A percentile compares a stretch with the other conserved stretches of the same genome.
Evolutionary conservation across 2,329 filamentous ascomycete genomes (phyloP).

Genomic region (Aspergillus sp.): DNA sequence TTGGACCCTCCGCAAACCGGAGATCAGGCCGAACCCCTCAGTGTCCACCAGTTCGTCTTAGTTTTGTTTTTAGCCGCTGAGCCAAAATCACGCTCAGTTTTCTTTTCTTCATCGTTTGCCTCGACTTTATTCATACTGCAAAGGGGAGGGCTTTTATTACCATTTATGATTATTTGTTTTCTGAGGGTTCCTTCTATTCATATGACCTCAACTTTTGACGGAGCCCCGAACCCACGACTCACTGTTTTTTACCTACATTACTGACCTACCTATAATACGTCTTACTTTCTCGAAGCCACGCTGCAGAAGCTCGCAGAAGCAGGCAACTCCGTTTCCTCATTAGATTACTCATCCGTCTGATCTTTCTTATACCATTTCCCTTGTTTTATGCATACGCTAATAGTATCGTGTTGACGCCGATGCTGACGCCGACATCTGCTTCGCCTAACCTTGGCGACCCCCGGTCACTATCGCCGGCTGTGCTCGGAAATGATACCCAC

Average conservation of each 20-base stretch:
- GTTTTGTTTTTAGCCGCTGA: not conserved
- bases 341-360: too few relatives aligned
- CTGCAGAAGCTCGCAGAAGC: not conserved
- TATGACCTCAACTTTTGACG: not conserved
- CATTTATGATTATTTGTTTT: not conserved
- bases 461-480: not conserved
- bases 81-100: not conserved
- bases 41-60: not conserved
- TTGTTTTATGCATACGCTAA: not conserved
- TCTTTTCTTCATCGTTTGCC: not conserved
- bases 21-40: not conserved
- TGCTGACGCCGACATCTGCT: not conserved
- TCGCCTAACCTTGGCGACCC: not conserved
- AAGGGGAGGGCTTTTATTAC: not conserved
- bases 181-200: not conserved
- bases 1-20: constrained; percentile 1
- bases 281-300: not conserved
- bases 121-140: not conserved
- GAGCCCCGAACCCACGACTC: not conserved
- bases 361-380: not conserved
- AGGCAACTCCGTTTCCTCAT: not conserved
- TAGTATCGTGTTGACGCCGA: not conserved
- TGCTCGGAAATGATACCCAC: not conserved
- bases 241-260: not conserved
- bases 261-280: not conserved